Percentiles rank a stretch among this genome's conserved stretches.
Conservation (phyloP, 768 basidiomycete genomes). For the Xerocomellus intermedius region DNA sequence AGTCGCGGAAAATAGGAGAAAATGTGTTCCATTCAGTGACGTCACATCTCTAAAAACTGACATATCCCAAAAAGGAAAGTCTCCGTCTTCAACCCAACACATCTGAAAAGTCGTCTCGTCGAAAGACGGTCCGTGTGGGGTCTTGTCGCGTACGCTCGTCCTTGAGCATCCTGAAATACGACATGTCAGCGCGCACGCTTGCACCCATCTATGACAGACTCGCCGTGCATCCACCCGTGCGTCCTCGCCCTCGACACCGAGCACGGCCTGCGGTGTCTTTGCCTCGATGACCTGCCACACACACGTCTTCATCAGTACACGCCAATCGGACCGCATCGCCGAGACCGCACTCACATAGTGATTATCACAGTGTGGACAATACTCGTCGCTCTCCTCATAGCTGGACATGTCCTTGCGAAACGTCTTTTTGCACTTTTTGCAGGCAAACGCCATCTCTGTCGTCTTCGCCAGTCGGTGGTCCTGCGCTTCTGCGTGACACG, state of each 20-base stretch:
- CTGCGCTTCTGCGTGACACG: constrained; percentile 88
- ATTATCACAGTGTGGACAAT: constrained; percentile 97
- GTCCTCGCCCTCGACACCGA: constrained; percentile 91
- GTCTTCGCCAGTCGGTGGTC: constrained; percentile 73
- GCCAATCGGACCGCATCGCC: background rate
- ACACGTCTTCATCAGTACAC: background rate
- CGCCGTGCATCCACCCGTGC: constrained; percentile 83
- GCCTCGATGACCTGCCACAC: constrained; percentile 79
- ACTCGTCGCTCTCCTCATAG: constrained; percentile 98
- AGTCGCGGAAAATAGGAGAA: constrained; percentile 19
- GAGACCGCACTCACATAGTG: constrained; percentile 76
- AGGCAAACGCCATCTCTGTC: constrained; percentile 79
- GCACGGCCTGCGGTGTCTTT: constrained; percentile 81
- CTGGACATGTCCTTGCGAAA: constrained; percentile 91
- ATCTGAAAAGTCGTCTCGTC: constrained; percentile 49
- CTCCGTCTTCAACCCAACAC: constrained; percentile 33
- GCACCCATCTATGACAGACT: constrained; percentile 20
- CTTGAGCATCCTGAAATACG: constrained; percentile 69
- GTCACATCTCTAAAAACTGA: constrained; percentile 13
- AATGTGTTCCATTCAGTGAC: constrained; percentile 17
- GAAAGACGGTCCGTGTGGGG: constrained; percentile 48
- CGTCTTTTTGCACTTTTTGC: constrained; percentile 93
- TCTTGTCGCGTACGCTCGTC: constrained; percentile 73
- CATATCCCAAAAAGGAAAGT: constrained; percentile 17
- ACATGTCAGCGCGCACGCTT: background rate